Conservation (phyloP, 2,329 filamentous ascomycete species). For the Balansia obtecta region DNA sequence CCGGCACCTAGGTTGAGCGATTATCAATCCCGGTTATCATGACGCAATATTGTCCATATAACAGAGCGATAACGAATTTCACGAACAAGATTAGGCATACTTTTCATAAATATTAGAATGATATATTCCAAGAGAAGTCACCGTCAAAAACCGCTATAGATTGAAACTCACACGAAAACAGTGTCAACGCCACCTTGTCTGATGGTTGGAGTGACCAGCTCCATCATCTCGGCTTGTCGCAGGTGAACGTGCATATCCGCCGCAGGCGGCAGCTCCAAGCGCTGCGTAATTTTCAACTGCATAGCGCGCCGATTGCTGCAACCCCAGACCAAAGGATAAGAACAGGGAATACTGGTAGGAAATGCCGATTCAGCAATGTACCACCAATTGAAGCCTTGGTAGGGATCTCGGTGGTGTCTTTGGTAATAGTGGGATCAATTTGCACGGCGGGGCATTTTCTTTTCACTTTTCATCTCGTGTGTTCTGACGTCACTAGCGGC, state of each 20-base stretch:
- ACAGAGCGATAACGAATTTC: background rate
- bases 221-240: constrained; percentile 54
- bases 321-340: too few relatives aligned
- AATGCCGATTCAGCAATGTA: background rate
- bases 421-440: background rate
- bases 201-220: constrained; percentile 37
- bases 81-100: constrained; percentile 47
- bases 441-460: background rate
- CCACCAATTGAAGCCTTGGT: background rate
- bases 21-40: background rate
- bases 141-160: background rate
- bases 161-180: constrained; percentile 30
- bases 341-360: too few relatives aligned
- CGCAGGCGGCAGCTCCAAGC: constrained; percentile 43
- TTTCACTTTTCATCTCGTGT: too few relatives aligned
- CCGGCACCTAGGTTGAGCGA: constrained; percentile 24
- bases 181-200: constrained; percentile 53
- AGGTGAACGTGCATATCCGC: constrained; percentile 63
- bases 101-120: constrained; percentile 1
- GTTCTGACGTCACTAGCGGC: too few relatives aligned
- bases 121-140: too few relatives aligned
- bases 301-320: background rate
- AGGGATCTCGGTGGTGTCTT: background rate
- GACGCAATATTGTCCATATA: background rate
- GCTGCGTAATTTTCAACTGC: constrained; percentile 6